phyloP scores from a whole-genome alignment of 1,284 basidiomycete species.

The Marasmius sp. region DNA sequence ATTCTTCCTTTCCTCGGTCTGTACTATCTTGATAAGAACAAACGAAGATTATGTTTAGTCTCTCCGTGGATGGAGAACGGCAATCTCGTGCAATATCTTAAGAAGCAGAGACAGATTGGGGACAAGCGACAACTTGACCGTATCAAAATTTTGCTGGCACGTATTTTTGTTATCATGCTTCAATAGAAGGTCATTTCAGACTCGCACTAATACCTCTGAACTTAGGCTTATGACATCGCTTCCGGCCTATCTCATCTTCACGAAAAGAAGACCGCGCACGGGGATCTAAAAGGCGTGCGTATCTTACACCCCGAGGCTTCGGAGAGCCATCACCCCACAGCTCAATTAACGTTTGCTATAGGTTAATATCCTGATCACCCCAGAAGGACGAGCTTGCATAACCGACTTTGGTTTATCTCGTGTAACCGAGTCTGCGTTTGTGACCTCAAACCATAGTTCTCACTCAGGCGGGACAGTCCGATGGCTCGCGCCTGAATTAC shows the following conservation, averaged over 20 bases:
- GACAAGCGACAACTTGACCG: background rate
- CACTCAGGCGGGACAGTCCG: background rate
- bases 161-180: background rate
- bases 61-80: background rate
- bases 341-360: background rate
- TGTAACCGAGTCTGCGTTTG: background rate
- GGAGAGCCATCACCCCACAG: background rate
- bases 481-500: background rate
- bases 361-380: background rate
- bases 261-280: background rate
- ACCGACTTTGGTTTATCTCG: background rate
- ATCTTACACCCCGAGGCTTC: background rate
- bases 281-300: background rate
- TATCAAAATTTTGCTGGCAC: background rate
- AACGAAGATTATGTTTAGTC: background rate
- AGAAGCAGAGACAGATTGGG: background rate
- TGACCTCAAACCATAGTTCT: background rate
- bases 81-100: background rate
- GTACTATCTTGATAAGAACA: background rate
- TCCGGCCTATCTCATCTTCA: background rate
- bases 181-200: no score
- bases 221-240: background rate
- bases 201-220: no score
- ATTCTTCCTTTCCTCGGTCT: background rate
- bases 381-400: background rate